These are phyloP conservation scores for Plasmodium vinckei DNA, from an alignment of 169 alveolate species.

Conservation along the genomic window DNA sequence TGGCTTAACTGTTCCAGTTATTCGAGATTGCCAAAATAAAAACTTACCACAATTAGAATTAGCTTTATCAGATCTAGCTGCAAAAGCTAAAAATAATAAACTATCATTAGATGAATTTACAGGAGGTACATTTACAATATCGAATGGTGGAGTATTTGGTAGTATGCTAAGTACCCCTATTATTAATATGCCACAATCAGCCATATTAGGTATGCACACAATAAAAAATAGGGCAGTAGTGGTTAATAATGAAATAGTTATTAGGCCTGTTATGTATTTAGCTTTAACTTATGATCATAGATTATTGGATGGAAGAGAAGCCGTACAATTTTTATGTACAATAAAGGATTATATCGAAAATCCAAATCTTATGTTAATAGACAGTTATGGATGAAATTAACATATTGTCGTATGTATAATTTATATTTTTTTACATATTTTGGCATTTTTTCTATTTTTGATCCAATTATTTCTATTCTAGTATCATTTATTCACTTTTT, in stretches of 20 bases:
- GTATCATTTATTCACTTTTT: too few species aligned
- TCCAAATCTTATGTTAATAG: conserved; percentile 86
- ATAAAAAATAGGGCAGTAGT: conserved; percentile 94
- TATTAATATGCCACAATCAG: conserved; percentile 95
- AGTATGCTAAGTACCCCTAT: conserved; percentile 97
- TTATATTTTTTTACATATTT: background rate
- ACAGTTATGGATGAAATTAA: conserved; percentile 29
- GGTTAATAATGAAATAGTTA: conserved; percentile 92
- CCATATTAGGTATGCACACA: conserved; percentile 96
- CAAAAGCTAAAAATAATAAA: conserved; percentile 92
- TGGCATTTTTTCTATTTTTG: too few species aligned
- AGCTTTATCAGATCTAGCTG: conserved; percentile 87
- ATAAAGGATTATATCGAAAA: conserved; percentile 94
- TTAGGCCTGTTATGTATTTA: conserved; percentile 95
- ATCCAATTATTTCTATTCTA: too few species aligned
- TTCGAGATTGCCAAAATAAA: conserved; percentile 92
- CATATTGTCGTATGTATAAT: background rate
- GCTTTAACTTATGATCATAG: conserved; percentile 98
- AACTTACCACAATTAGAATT: conserved; percentile 91
- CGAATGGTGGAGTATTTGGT: conserved; percentile 98
- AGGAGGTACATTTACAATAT: conserved; percentile 97
- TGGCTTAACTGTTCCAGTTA: conserved; percentile 96
- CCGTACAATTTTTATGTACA: conserved; percentile 94
- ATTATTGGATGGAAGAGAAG: conserved; percentile 97
- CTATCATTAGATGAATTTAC: conserved; percentile 94